Percentiles rank a stretch among this genome's conserved stretches.
Evolutionary conservation across 805 yeast genomes (phyloP).

Genomic region (Candida tammaniensis): DNA sequence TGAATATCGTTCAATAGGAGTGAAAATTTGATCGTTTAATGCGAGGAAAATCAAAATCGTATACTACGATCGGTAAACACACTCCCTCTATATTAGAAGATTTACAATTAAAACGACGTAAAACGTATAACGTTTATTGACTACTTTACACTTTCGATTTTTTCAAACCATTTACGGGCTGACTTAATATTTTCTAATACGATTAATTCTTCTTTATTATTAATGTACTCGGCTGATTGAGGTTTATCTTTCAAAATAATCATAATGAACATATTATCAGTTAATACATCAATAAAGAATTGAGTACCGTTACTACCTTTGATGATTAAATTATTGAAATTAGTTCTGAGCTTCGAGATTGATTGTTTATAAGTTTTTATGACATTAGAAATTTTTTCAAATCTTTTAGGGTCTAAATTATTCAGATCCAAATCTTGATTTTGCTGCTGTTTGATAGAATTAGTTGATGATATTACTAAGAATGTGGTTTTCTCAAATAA

Average conservation of each 20-base stretch:
- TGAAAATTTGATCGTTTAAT: no score
- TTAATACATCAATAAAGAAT: constrained; percentile 52
- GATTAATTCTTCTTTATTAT: constrained; percentile 39
- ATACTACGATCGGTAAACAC: no score
- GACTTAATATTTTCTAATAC: constrained; percentile 56
- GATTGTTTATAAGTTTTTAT: constrained; percentile 94
- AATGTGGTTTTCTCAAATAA: constrained; percentile 93
- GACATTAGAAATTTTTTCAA: constrained; percentile 90
- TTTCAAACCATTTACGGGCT: constrained; percentile 54
- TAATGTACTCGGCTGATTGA: constrained; percentile 16
- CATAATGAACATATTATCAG: constrained; percentile 61
- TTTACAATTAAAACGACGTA: no score
- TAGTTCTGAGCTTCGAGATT: constrained; percentile 81
- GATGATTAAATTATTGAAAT: constrained; percentile 72
- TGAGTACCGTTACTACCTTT: constrained; percentile 52
- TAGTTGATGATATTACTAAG: constrained; percentile 66
- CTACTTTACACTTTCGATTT: constrained; percentile 29
- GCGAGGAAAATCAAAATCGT: no score
- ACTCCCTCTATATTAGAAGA: no score
- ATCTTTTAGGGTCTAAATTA: constrained; percentile 83
- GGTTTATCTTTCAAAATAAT: constrained; percentile 49
- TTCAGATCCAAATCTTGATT: constrained; percentile 9
- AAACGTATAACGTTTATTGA: no score
- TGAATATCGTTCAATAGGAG: constrained; percentile 1
- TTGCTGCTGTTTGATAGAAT: constrained; percentile 34